These are phyloP conservation scores for Beauveria rudraprayagi DNA, from an alignment of 2,329 filamentous ascomycete genomes.

Conservation along the genomic window DNA sequence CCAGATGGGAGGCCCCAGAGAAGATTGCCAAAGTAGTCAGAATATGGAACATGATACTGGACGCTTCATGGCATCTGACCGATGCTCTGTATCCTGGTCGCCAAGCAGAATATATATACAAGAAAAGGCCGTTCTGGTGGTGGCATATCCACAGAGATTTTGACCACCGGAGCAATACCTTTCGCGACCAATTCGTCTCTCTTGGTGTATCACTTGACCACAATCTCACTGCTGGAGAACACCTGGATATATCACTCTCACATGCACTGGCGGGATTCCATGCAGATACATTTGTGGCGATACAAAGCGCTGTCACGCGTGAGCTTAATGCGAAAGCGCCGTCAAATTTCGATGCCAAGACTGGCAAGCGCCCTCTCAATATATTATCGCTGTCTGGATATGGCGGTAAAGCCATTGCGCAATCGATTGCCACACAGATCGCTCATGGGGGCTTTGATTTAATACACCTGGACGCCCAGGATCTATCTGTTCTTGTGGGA, in stretches of 20 bases:
- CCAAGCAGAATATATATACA: conserved; percentile 27
- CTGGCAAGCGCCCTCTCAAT: conserved; percentile 29
- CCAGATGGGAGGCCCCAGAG: conserved; percentile 10
- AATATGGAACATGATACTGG: conserved; percentile 28
- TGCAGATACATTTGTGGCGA: conserved; percentile 24
- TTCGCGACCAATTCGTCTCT: conserved; percentile 23
- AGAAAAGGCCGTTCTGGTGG: conserved; percentile 31
- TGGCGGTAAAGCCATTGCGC: conserved; percentile 29
- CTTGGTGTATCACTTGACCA: conserved; percentile 21
- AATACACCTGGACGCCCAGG: conserved; percentile 59
- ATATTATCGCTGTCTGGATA: conserved; percentile 31
- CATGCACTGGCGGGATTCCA: conserved; percentile 29
- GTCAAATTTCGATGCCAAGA: conserved; percentile 23
- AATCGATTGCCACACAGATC: conserved; percentile 51
- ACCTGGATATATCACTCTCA: conserved; percentile 24
- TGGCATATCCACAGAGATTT: conserved; percentile 31
- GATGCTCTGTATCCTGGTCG: conserved; percentile 27
- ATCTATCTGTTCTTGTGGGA: conserved; percentile 61
- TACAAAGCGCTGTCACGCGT: conserved; percentile 21
- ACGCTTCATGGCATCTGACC: conserved; percentile 28
- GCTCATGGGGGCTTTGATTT: conserved; percentile 58
- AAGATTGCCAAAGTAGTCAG: conserved; percentile 17
- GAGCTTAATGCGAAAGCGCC: conserved; percentile 23
- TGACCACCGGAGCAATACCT: conserved; percentile 20
- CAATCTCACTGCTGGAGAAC: conserved; percentile 23